Evolutionary conservation across 306 rosid genomes (phyloP).

Genomic region (Medicago lupulina): DNA sequence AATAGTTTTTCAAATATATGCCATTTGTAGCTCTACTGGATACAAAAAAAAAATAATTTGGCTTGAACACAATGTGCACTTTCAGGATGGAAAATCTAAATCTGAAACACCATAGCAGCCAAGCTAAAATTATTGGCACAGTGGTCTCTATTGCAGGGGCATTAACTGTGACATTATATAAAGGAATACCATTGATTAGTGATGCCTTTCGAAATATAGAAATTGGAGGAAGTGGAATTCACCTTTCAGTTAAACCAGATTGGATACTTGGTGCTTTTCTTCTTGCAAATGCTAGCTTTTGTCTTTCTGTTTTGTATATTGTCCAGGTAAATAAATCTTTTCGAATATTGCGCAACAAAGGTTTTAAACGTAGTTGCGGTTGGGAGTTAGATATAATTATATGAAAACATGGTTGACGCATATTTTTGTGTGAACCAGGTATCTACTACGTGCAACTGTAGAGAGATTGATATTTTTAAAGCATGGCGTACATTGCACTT

Average conservation of each 20-base stretch:
- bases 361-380: neutral
- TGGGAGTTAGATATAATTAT: no score
- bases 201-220: neutral
- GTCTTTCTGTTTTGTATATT: slow-evolving; percentile 41
- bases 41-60: neutral
- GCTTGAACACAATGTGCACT: slow-evolving; percentile 6
- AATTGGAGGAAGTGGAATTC: slow-evolving; percentile 12
- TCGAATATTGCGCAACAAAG: neutral
- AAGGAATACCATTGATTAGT: slow-evolving; percentile 46
- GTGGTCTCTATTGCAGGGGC: slow-evolving; percentile 55
- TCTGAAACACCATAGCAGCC: slow-evolving; percentile 46
- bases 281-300: slow-evolving; percentile 43
- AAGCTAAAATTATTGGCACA: slow-evolving; percentile 56
- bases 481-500: no score
- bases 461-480: neutral
- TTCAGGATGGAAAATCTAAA: slow-evolving; percentile 59
- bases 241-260: slow-evolving; percentile 19
- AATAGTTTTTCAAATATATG: no score
- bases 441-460: no score
- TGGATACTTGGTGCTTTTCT: slow-evolving; percentile 59
- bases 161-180: slow-evolving; percentile 52
- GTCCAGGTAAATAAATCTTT: slow-evolving; percentile 44
- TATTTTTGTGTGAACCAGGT: no score
- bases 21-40: no score
- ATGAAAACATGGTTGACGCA: no score